Evolutionary conservation across 2,329 filamentous ascomycete genomes (phyloP), one percentile per base, ranked within the genome.

Genomic region (Fusarium fujikuroi): DNA sequence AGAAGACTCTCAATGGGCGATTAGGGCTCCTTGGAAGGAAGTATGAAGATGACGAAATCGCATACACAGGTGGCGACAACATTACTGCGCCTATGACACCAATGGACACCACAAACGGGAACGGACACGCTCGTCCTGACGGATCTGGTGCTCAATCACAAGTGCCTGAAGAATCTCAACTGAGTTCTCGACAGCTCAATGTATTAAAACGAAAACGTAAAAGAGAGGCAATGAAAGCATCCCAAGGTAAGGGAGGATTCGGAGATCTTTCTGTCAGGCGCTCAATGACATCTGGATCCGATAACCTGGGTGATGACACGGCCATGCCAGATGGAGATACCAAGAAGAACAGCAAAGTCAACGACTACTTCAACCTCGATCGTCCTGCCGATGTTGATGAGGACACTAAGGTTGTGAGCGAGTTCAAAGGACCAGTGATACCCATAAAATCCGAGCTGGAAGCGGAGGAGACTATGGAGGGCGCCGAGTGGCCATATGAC

Each of bases 201-300:
- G 94, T 96, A 59, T 85, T 99, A 15, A 98, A 98, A 82, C 90
- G 96, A 47, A 98, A 98, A 80, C 91, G 95, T 47, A 99, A 98
- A 83, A 91, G 92, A 76, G 94, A 97, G 76, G 92, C 95, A 7
- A 94, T 96, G 81, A 92, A 94, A 78, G 94, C 95, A 59, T 94
- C 88, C 0, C 88, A 95, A 64, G 95, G 93, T 74, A 98, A 98
- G 81, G 92, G 94, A 60, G 92, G 93, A 1, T 93, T 97, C 53
- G 95, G 97, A 50, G 96, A 99, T 80, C 87, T 99, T 59, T 93
- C 94, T 1, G 84, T 91, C 15, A 87, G 92, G 54, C 87, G 90
- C 44, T 88, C 85, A 61, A 90, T 87, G 77, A 92, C 85, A 69
- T 87, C 85, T 21, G 86, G 88, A 12, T 90, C 90, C 3, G 91